Conservation (phyloP, 495 filamentous ascomycete genomes). For the Diplogelasinospora grovesii region DNA sequence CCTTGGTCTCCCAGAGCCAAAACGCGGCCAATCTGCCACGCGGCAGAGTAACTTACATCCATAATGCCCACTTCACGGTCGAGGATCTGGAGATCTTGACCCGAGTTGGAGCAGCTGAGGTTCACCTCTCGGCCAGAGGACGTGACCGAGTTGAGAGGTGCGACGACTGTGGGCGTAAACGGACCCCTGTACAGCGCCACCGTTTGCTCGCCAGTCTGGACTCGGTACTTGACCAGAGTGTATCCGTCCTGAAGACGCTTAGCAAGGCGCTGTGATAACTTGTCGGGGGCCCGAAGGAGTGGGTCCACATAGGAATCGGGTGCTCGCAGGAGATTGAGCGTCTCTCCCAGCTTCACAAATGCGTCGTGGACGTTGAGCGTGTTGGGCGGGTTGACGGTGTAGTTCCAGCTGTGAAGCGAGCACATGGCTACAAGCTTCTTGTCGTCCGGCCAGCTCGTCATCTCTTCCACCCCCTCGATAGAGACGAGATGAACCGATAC, state of each 20-base stretch:
- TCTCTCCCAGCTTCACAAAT: constrained; percentile 16
- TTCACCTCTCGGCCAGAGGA: constrained; percentile 5
- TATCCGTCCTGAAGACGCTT: constrained; percentile 35
- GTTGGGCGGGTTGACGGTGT: constrained; percentile 31
- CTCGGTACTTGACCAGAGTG: constrained; percentile 26
- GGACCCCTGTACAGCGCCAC: constrained; percentile 36
- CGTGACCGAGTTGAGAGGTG: constrained; percentile 10
- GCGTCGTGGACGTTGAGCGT: constrained; percentile 27
- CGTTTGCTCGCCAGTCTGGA: constrained; percentile 36
- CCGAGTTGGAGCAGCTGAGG: constrained; percentile 17
- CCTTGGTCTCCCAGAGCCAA: constrained; percentile 24
- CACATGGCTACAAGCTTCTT: constrained; percentile 25
- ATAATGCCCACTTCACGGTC: constrained; percentile 38
- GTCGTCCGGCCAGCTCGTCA: neutral
- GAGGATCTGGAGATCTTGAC: constrained; percentile 37
- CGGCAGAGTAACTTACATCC: constrained; percentile 40
- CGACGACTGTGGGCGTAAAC: constrained; percentile 21
- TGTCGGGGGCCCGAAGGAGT: constrained; percentile 1
- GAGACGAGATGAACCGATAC: constrained; percentile 30
- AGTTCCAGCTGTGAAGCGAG: constrained; percentile 41
- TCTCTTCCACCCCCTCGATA: constrained; percentile 19
- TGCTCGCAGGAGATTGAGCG: constrained; percentile 1
- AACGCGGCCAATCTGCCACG: constrained; percentile 39
- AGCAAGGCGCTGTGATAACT: neutral
- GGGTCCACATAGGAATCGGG: neutral